Base-by-base conservation (phyloP, 306 rosid species). In the Vicia villosa region DNA sequence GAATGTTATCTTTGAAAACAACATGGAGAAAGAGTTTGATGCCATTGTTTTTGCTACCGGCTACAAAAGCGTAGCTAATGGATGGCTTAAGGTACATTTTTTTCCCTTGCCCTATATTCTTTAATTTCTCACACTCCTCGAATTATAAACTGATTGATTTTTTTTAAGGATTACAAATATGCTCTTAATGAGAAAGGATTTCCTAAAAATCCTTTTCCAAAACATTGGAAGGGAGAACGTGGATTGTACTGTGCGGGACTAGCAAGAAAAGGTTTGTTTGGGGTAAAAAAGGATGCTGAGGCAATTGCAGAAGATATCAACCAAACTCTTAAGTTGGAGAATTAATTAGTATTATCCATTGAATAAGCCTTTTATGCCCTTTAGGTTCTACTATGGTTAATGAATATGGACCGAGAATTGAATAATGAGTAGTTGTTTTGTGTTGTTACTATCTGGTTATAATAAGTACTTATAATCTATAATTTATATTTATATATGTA, bases 1-100 rank as follows among this genome's bases (percentile, higher is more conserved):
- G 8, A 64, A 52, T 28, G 78, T 86, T 19, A 9, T 43, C 0
- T 91, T 91, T 37, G 77, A 10, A 47, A 74, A 83, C 52, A 74
- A 77, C 1, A 30, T 2, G 14, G 76, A 49, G 15, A 69, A 75
- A 5, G 69, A 68, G 11, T 88, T 85, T 43, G 89, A 88, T 45
- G 88, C 43, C 0, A 86, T 91, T 9, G 72, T 88, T 1, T 85
- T 91, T 40, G 88, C 91, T 3, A 91, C 95, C 12, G 92, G 92
- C 36, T 91, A 83, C 26, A 82, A 12, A 80, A 86, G 89, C 41
- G 21, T 16, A 6, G 88, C 87, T 8, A 61, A 74, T 52, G 57
- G 30, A 0, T 47, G 54, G 54, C 84, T 28, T 40, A 69, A 2
- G 45, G 51, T 34, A 74, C 86, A 47, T 14, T 67, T 91, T 43